These are phyloP conservation scores for Ambrosia hybrid DNA, from an alignment of 140 eudicot species.

Conservation along the genomic window DNA sequence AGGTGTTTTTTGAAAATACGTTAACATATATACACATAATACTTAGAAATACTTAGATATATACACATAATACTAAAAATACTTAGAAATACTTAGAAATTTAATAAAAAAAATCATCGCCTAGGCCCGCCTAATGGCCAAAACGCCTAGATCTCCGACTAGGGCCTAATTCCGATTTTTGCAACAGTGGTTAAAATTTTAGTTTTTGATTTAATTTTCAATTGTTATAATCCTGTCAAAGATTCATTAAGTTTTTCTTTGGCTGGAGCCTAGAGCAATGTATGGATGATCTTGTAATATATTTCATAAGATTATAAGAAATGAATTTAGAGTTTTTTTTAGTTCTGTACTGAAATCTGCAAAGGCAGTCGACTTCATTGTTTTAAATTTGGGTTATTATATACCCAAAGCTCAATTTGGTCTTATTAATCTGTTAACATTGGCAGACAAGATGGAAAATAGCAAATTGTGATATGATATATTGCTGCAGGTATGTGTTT, in stretches of 20 bases:
- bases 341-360: slow-evolving; percentile 2
- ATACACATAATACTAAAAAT: too few species aligned
- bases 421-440: not conserved
- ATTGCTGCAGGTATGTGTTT: slow-evolving; percentile 71
- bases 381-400: not conserved
- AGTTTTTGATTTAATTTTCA: not conserved
- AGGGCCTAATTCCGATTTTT: too few species aligned
- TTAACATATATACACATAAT: too few species aligned
- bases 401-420: not conserved
- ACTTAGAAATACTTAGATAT: too few species aligned
- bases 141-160: too few species aligned
- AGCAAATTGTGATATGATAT: not conserved
- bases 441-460: slow-evolving; percentile 2
- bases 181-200: slow-evolving; percentile 3
- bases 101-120: too few species aligned
- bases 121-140: too few species aligned
- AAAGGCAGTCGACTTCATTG: not conserved
- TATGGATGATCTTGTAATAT: not conserved
- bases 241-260: not conserved
- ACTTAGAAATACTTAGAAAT: too few species aligned
- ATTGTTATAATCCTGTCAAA: slow-evolving; percentile 11
- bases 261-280: not conserved
- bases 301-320: not conserved
- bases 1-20: too few species aligned
- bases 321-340: not conserved